These are phyloP conservation scores for Pyrus pyrifolia DNA, from an alignment of 306 rosid genomes.

Conservation along the genomic window DNA sequence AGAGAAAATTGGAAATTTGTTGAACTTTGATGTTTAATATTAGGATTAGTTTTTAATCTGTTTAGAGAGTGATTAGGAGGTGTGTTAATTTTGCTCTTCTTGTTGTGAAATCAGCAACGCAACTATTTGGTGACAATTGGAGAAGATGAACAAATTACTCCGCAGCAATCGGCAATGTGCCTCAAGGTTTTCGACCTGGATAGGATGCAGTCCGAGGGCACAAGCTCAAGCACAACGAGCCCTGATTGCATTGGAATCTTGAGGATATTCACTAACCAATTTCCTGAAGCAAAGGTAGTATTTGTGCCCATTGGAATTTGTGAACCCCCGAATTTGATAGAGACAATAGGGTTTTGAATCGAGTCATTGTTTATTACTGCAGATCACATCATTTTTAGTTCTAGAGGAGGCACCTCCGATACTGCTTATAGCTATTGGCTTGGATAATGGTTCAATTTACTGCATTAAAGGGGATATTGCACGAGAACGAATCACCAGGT, in stretches of 20 bases:
- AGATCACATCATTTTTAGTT: conserved; percentile 86
- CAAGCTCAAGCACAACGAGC: conserved; percentile 67
- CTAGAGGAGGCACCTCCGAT: conserved; percentile 95
- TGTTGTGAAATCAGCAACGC: conserved; percentile 61
- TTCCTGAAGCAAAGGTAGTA: conserved; percentile 84
- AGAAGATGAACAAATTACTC: conserved; percentile 73
- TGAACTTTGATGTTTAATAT: background rate
- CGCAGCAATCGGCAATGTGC: conserved; percentile 71
- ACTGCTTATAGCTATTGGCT: conserved; percentile 82
- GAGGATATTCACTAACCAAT: conserved; percentile 90
- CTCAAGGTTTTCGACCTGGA: conserved; percentile 93
- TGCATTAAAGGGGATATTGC: conserved; percentile 97
- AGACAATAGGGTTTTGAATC: conserved; percentile 13
- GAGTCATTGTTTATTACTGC: conserved; percentile 20
- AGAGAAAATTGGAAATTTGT: background rate
- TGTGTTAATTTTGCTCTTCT: background rate
- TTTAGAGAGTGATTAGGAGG: background rate
- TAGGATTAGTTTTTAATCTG: background rate
- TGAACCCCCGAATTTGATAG: background rate
- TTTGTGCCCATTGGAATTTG: background rate
- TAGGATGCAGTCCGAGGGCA: conserved; percentile 77
- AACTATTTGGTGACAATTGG: conserved; percentile 77
- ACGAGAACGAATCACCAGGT: conserved; percentile 85
- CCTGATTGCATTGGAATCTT: conserved; percentile 96
- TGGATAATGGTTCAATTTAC: conserved; percentile 85